Base-by-base conservation (phyloP, 1,284 basidiomycete species). In the Apiotrichum laibachii region DNA sequence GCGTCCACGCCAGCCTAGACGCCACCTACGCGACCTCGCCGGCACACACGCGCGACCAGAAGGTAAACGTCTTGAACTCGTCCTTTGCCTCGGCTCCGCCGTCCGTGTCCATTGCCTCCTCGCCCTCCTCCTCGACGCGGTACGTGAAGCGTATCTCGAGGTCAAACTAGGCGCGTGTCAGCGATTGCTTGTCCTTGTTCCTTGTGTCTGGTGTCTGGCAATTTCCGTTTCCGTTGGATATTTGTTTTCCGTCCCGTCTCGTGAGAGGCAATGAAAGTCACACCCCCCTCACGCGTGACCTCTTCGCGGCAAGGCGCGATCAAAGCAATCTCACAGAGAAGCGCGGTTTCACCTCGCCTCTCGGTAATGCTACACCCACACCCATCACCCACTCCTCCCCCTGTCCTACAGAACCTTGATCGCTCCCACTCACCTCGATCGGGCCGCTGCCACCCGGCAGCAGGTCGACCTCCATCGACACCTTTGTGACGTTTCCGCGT, bases 101-200 rank as follows among this genome's bases (percentile, higher is more conserved):
- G 15, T 69, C 71, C 50, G 44, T 46, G 19, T 22, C 48, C 8
- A 39, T 60, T n/a, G 31, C 54, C n/a, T 35, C 62, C 21, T 40
- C 63, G 46, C 58, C 58, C 3, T 66, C 67, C 59, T 94, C 92
- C 69, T 95, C 92, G 0, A 89, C 88, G 39, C 88, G 85, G 75
- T 97, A 96, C 0, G 91, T 94, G 74, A 92, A 96, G 7, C 90
- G 86, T 1, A 96, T 87, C 60, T 92, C 83, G 85, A 95, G 88
- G 69, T 93, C 92, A 74, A 93, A 92, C 92, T 95, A n/a, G n/a
- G 53, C 18, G 34, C 18, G 39, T 33, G 48, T 46, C 44, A 46
- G 44, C 44, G 16, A 9, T 21, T 9, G 10, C n/a, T 12, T 45
- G 44, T 22, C 44, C 21, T n/a, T n/a, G n/a, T n/a, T n/a, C n/a